A percentile compares a stretch with the other conserved stretches of the same genome.
Evolutionary conservation across 1,284 basidiomycete species (phyloP).

Genomic region (Moesziomyces globuligerus): DNA sequence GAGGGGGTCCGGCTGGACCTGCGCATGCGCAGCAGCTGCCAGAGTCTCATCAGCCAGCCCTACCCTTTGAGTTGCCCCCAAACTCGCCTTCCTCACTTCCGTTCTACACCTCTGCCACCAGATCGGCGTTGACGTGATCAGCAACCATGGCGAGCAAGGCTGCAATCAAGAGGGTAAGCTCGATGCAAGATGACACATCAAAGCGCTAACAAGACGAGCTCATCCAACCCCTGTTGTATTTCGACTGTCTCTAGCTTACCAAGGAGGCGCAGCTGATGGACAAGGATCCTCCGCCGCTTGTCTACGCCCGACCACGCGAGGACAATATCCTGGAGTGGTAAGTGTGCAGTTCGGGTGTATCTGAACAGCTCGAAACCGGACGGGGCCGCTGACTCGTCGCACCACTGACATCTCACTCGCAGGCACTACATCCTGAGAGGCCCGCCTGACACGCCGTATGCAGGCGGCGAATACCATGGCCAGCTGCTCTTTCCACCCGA

Average conservation of each 20-base stretch:
- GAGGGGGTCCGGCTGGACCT: too few species aligned
- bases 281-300: conserved; percentile 89
- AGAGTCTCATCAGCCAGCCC: too few species aligned
- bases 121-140: too few species aligned
- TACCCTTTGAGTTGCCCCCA: too few species aligned
- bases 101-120: too few species aligned
- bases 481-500: conserved; percentile 75
- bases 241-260: conserved; percentile 72
- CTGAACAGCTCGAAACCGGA: neutral
- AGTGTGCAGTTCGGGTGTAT: conserved; percentile 23
- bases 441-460: conserved; percentile 88
- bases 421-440: conserved; percentile 76
- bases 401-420: too few species aligned
- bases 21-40: too few species aligned
- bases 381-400: neutral
- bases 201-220: neutral
- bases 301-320: conserved; percentile 92
- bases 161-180: conserved; percentile 46
- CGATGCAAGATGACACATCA: too few species aligned
- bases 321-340: conserved; percentile 81
- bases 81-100: too few species aligned
- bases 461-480: conserved; percentile 91
- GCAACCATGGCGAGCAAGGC: conserved; percentile 44
- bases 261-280: conserved; percentile 95
- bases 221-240: neutral